Evolutionary conservation across 108 stramenopile genomes (phyloP).

Genomic region (Halocafeteria seosinensis): DNA sequence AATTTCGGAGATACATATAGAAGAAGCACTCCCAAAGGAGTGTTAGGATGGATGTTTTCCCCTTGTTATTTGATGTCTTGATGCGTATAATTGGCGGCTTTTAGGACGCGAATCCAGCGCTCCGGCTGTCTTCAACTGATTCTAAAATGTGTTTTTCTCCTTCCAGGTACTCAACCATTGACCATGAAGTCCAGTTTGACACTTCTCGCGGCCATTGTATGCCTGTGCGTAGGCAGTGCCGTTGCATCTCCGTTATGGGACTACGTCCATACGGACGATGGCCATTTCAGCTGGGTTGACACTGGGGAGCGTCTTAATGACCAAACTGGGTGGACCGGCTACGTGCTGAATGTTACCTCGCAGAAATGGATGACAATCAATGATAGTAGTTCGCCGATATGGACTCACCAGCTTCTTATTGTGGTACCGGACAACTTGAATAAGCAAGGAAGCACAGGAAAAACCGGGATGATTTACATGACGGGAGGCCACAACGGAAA

Average conservation of each 20-base stretch:
- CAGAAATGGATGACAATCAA: slow-evolving; percentile 11
- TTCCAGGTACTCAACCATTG: too few species aligned
- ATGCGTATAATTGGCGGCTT: too few species aligned
- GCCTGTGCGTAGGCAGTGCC: too few species aligned
- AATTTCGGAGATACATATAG: too few species aligned
- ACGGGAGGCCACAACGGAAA: slow-evolving; percentile 14
- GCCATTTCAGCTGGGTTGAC: neutral
- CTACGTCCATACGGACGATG: neutral
- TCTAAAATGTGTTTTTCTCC: too few species aligned
- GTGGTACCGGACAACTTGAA: slow-evolving; percentile 16
- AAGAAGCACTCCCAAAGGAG: too few species aligned
- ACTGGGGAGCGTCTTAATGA: neutral
- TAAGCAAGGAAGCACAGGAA: neutral
- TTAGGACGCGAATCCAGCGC: too few species aligned
- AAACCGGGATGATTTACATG: slow-evolving; percentile 12
- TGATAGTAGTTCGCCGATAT: slow-evolving; percentile 1
- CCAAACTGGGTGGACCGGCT: neutral
- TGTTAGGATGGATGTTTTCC: too few species aligned
- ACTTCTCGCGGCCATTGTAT: too few species aligned
- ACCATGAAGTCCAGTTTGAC: too few species aligned
- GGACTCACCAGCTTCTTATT: slow-evolving; percentile 18
- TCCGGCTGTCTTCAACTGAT: too few species aligned
- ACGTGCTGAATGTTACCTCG: slow-evolving; percentile 18
- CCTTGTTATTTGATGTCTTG: too few species aligned
- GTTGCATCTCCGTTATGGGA: slow-evolving; percentile 6